These are phyloP conservation scores for Tetragonia tetragonoides DNA, from an alignment of 148 eudicot genomes.

Conservation along the genomic window DNA sequence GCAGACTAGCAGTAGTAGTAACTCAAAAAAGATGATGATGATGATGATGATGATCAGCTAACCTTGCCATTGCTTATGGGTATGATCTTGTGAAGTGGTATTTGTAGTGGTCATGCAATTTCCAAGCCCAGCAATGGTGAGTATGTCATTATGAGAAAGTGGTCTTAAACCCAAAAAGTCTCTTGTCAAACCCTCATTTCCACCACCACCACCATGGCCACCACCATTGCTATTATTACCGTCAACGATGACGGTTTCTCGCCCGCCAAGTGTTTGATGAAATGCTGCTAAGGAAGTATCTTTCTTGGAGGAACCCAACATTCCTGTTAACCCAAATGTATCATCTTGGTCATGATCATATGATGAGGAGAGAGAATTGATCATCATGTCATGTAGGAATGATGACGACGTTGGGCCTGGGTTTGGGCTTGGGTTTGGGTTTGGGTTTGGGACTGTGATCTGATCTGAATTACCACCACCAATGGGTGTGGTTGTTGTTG, in stretches of 20 bases:
- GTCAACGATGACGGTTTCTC: background rate
- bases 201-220: slow-evolving; percentile 10
- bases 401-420: slow-evolving; percentile 28
- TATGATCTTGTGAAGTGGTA: slow-evolving; percentile 21
- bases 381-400: slow-evolving; percentile 65
- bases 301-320: slow-evolving; percentile 21
- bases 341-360: slow-evolving; percentile 47
- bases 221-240: slow-evolving; percentile 6
- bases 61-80: slow-evolving; percentile 52
- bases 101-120: slow-evolving; percentile 29
- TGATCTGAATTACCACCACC: slow-evolving; percentile 4
- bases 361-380: slow-evolving; percentile 42
- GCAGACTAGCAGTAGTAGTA: background rate
- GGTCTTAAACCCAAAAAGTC: slow-evolving; percentile 83
- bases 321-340: slow-evolving; percentile 33
- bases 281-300: slow-evolving; percentile 11
- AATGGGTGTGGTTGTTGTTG: slow-evolving; percentile 2
- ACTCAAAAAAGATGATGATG: slow-evolving; percentile 3
- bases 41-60: background rate
- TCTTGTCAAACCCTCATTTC: slow-evolving; percentile 66
- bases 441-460: background rate
- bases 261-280: slow-evolving; percentile 18
- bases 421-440: slow-evolving; percentile 7
- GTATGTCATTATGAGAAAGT: slow-evolving; percentile 61
- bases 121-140: slow-evolving; percentile 50